These are phyloP conservation scores for Hemerocallis citrina DNA, from an alignment of 106 monocot genomes.

Conservation along the genomic window DNA sequence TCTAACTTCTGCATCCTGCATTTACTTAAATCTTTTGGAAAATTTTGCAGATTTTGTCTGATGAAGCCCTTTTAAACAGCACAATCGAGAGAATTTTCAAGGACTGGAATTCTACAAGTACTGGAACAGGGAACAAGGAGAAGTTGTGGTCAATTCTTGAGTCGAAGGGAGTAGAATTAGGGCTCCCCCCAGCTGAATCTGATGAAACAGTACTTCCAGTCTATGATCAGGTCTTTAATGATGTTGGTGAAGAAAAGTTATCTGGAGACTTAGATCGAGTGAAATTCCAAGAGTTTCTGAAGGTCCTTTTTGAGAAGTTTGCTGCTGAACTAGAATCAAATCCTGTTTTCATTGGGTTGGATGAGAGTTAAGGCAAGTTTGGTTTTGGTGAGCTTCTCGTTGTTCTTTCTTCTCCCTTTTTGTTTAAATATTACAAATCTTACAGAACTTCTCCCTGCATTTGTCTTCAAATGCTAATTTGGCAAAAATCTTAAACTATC, in stretches of 20 bases:
- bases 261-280: slow-evolving; percentile 10
- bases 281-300: slow-evolving; percentile 24
- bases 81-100: slow-evolving; percentile 18
- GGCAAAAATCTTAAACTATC: too few species aligned
- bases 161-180: slow-evolving; percentile 21
- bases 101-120: slow-evolving; percentile 17
- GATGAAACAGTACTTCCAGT: slow-evolving; percentile 29
- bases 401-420: too few species aligned
- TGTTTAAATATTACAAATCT: background rate
- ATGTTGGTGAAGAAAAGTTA: slow-evolving; percentile 7
- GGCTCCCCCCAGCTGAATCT: slow-evolving; percentile 32
- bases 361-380: slow-evolving; percentile 23
- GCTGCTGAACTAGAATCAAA: slow-evolving; percentile 34
- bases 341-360: slow-evolving; percentile 27
- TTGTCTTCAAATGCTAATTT: background rate
- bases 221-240: slow-evolving; percentile 33
- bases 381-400: too few species aligned
- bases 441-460: too few species aligned
- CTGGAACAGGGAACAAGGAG: slow-evolving; percentile 15
- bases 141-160: slow-evolving; percentile 22
- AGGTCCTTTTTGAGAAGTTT: slow-evolving; percentile 23
- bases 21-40: background rate
- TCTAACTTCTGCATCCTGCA: background rate
- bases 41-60: slow-evolving; percentile 26
- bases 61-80: slow-evolving; percentile 15